These are phyloP conservation scores for Hyphopichia fennica DNA, from an alignment of 1,139 yeast species.

Conservation along the genomic window DNA sequence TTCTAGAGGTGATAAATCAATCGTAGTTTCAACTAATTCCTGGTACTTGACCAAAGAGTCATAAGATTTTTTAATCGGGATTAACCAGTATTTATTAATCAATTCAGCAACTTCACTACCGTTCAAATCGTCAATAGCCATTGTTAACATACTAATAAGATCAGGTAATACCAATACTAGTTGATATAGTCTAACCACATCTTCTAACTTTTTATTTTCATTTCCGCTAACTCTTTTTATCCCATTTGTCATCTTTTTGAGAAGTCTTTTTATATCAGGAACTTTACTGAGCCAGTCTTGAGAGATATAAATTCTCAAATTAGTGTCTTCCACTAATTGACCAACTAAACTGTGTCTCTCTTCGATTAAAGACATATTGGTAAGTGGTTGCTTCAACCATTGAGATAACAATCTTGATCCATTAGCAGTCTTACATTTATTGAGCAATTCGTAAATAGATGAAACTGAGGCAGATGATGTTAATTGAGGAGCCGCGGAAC, in stretches of 20 bases:
- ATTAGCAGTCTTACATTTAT: conserved; percentile 82
- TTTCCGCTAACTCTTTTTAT: conserved; percentile 34
- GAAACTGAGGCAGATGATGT: conserved; percentile 31
- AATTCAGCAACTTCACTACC: conserved; percentile 25
- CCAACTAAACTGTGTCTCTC: conserved; percentile 74
- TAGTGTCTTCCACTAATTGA: conserved; percentile 66
- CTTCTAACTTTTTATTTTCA: conserved; percentile 64
- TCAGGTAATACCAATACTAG: conserved; percentile 71
- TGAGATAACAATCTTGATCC: conserved; percentile 85
- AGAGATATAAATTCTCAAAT: conserved; percentile 62
- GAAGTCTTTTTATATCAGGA: conserved; percentile 78
- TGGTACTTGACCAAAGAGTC: conserved; percentile 64
- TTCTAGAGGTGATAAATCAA: conserved; percentile 80
- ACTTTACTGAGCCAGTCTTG: conserved; percentile 68
- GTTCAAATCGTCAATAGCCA: conserved; percentile 32
- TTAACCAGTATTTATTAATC: conserved; percentile 54
- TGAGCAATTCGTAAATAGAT: conserved; percentile 78
- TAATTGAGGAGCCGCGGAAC: conserved; percentile 27
- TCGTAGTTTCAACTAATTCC: conserved; percentile 88
- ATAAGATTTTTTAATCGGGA: conserved; percentile 51
- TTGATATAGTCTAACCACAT: conserved; percentile 88
- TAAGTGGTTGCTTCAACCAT: conserved; percentile 94
- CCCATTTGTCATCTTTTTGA: conserved; percentile 58
- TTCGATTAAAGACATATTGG: conserved; percentile 56
- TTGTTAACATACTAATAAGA: conserved; percentile 50